These are phyloP conservation scores for Trichocomaceae sp. DNA, from an alignment of 2,329 filamentous ascomycete genomes.

Conservation along the genomic window DNA sequence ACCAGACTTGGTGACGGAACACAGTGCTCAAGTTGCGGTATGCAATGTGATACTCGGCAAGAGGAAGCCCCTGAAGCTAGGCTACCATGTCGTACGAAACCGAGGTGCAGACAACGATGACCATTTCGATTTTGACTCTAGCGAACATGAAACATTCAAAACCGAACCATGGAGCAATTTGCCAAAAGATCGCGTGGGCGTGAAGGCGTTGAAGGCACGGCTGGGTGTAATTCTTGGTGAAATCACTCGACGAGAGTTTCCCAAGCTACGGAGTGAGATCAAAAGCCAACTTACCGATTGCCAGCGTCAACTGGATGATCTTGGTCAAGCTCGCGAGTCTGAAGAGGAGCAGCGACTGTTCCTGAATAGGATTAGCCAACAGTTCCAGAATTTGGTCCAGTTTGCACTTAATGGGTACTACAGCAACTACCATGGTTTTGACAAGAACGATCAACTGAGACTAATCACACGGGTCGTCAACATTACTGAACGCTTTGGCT, in stretches of 20 bases:
- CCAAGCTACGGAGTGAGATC: conserved; percentile 37
- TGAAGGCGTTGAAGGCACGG: conserved; percentile 34
- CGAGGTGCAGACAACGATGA: conserved; percentile 93
- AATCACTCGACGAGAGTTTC: conserved; percentile 43
- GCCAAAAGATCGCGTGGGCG: conserved; percentile 34
- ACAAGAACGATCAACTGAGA: conserved; percentile 23
- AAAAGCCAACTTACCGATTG: conserved; percentile 24
- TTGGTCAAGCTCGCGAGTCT: conserved; percentile 32
- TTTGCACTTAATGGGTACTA: conserved; percentile 27
- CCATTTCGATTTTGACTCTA: conserved; percentile 48
- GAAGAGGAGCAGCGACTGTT: conserved; percentile 16
- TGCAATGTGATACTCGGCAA: conserved; percentile 92
- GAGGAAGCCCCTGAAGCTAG: conserved; percentile 92
- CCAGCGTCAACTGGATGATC: conserved; percentile 21
- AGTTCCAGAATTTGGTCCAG: conserved; percentile 6
- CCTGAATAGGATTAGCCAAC: not conserved
- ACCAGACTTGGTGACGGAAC: conserved; percentile 86
- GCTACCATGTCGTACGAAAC: conserved; percentile 97
- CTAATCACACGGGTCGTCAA: conserved; percentile 30
- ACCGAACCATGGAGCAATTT: conserved; percentile 33
- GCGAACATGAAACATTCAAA: conserved; percentile 33
- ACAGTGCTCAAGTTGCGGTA: conserved; percentile 74
- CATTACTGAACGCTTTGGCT: conserved; percentile 20
- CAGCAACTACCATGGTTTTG: conserved; percentile 28
- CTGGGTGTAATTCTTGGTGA: conserved; percentile 38